Evolutionary conservation across 345 rosid species (phyloP).

Genomic region (Salix dunnii): DNA sequence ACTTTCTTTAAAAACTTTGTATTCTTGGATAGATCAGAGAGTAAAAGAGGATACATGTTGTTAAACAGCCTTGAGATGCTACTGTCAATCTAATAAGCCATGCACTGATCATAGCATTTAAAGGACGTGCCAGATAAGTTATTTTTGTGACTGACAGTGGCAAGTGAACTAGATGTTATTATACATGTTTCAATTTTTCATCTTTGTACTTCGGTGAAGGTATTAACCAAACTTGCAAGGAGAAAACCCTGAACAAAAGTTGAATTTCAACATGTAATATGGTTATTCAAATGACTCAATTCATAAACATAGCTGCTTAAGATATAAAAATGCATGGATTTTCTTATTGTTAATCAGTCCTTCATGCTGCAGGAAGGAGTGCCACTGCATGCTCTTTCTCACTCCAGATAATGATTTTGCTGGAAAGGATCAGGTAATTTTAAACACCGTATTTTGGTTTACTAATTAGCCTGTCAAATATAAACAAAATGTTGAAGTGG

Average conservation of each 20-base stretch:
- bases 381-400: constrained; percentile 99
- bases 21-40: neutral
- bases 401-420: constrained; percentile 96
- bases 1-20: neutral
- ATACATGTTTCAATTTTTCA: neutral
- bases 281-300: neutral
- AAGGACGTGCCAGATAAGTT: neutral
- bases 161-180: neutral
- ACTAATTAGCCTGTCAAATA: neutral
- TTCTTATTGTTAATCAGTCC: neutral
- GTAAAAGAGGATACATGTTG: neutral
- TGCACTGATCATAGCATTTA: neutral
- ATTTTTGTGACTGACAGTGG: neutral
- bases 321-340: neutral
- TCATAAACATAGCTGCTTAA: neutral
- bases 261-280: neutral
- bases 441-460: neutral
- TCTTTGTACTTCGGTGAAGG: neutral
- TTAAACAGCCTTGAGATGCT: neutral
- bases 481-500: too few relatives aligned
- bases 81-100: neutral
- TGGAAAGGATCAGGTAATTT: constrained; percentile 78
- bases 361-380: constrained; percentile 71
- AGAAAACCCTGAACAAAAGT: neutral
- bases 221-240: neutral